Evolutionary conservation across 129 eudicot genomes (phyloP).

Genomic region (Pulicaria dysenterica): DNA sequence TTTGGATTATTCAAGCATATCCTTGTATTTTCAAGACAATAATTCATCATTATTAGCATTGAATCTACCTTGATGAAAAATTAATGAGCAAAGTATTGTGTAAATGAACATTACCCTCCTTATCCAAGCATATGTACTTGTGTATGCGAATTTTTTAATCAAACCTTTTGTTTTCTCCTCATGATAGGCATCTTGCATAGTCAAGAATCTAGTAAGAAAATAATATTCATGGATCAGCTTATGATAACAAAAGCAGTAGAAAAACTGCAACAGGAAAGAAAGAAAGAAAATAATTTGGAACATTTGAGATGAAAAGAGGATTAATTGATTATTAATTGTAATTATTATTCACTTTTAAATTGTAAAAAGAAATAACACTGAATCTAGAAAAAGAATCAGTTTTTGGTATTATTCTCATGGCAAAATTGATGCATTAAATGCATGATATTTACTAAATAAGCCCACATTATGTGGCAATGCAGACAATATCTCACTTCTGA

Average conservation of each 20-base stretch:
- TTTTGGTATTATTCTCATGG: neutral
- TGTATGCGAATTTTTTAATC: slow-evolving; percentile 46
- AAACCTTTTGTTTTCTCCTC: slow-evolving; percentile 49
- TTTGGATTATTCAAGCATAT: slow-evolving; percentile 25
- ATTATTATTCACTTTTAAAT: neutral
- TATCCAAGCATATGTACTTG: slow-evolving; percentile 60
- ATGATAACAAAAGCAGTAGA: neutral
- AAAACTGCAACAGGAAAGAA: neutral
- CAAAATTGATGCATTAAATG: neutral
- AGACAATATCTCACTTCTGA: neutral
- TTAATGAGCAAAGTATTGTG: neutral
- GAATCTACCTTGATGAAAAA: neutral
- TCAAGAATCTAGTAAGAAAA: slow-evolving; percentile 51
- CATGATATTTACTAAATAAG: neutral
- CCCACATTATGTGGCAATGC: neutral
- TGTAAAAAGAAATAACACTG: neutral
- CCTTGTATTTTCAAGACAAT: slow-evolving; percentile 34
- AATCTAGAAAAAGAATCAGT: slow-evolving; percentile 1
- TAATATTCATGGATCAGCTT: neutral
- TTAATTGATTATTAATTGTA: neutral
- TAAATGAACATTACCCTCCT: slow-evolving; percentile 60
- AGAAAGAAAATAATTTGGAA: neutral
- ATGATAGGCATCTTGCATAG: slow-evolving; percentile 63
- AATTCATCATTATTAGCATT: slow-evolving; percentile 3
- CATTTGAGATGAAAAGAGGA: neutral